Evolutionary conservation across 2,329 filamentous ascomycete genomes (phyloP).

Genomic region (Aspergillus phoenicis): DNA sequence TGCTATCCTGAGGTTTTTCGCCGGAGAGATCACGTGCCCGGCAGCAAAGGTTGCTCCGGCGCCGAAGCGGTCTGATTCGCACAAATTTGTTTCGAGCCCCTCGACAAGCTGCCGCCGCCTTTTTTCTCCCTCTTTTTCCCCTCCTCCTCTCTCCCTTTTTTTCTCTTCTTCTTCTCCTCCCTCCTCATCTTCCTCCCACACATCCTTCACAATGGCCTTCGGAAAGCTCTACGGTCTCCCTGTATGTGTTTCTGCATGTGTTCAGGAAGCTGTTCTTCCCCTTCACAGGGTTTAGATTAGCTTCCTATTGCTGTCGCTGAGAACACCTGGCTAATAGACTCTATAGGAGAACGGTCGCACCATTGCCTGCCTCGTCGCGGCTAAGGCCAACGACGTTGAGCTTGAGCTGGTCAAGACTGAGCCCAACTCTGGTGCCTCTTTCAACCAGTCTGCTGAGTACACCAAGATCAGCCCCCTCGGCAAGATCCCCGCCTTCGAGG

Average conservation of each 20-base stretch:
- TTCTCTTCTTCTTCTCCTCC: slow-evolving; percentile 22
- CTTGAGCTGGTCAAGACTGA: slow-evolving; percentile 75
- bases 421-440: slow-evolving; percentile 55
- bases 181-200: slow-evolving; percentile 19
- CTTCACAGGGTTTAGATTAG: slow-evolving; percentile 16
- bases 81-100: slow-evolving; percentile 27
- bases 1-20: slow-evolving; percentile 29
- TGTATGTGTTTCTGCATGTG: slow-evolving; percentile 57
- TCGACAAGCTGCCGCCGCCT: slow-evolving; percentile 12
- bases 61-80: slow-evolving; percentile 29
- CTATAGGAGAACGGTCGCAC: slow-evolving; percentile 83
- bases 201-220: slow-evolving; percentile 76
- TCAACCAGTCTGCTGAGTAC: slow-evolving; percentile 73
- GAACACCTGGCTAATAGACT: slow-evolving; percentile 20
- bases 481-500: slow-evolving; percentile 91
- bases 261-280: slow-evolving; percentile 7
- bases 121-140: slow-evolving; percentile 20
- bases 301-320: background rate
- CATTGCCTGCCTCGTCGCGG: slow-evolving; percentile 84
- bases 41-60: slow-evolving; percentile 29
- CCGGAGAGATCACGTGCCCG: slow-evolving; percentile 28
- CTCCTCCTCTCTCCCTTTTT: slow-evolving; percentile 19
- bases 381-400: slow-evolving; percentile 96
- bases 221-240: slow-evolving; percentile 91
- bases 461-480: slow-evolving; percentile 81